phyloP scores from a whole-genome alignment of 495 filamentous ascomycete genomes.

The Paragyromitra xinjiangensis region DNA sequence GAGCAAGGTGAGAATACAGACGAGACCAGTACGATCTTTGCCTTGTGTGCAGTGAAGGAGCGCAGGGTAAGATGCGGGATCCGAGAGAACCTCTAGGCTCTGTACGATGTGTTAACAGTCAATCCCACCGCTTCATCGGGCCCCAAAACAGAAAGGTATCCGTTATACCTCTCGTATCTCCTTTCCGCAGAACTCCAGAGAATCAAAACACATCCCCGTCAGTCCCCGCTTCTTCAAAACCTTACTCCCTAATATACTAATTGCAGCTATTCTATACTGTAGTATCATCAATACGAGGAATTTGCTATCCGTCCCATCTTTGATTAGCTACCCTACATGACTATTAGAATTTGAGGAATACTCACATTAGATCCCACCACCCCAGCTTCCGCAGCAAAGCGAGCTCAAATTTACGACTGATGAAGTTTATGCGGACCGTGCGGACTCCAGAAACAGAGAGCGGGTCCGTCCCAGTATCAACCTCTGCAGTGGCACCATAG shows the following conservation, averaged over 20 bases:
- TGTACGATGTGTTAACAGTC: slow-evolving; percentile 2
- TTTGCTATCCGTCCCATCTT: slow-evolving; percentile 61
- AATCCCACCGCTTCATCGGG: neutral
- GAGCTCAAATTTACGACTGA: slow-evolving; percentile 65
- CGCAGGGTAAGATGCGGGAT: slow-evolving; percentile 65
- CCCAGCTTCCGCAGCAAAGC: slow-evolving; percentile 74
- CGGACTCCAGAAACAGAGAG: slow-evolving; percentile 17
- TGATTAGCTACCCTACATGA: slow-evolving; percentile 3
- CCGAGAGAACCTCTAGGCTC: slow-evolving; percentile 64
- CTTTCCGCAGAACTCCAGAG: slow-evolving; percentile 68
- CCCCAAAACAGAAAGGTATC: neutral
- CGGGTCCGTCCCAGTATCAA: slow-evolving; percentile 1
- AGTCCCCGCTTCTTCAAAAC: slow-evolving; percentile 76
- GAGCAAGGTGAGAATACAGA: slow-evolving; percentile 71
- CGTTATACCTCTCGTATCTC: slow-evolving; percentile 67
- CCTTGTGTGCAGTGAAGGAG: slow-evolving; percentile 87
- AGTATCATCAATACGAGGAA: slow-evolving; percentile 68
- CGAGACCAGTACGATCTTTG: slow-evolving; percentile 83
- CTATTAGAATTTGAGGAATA: slow-evolving; percentile 14
- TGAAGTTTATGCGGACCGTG: slow-evolving; percentile 36
- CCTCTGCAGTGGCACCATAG: neutral
- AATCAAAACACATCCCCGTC: slow-evolving; percentile 70
- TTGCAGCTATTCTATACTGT: slow-evolving; percentile 73
- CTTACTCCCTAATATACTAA: slow-evolving; percentile 70
- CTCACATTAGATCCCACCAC: slow-evolving; percentile 71